These are phyloP conservation scores for Casuarina glauca DNA, from an alignment of 306 rosid species.

Conservation along the genomic window DNA sequence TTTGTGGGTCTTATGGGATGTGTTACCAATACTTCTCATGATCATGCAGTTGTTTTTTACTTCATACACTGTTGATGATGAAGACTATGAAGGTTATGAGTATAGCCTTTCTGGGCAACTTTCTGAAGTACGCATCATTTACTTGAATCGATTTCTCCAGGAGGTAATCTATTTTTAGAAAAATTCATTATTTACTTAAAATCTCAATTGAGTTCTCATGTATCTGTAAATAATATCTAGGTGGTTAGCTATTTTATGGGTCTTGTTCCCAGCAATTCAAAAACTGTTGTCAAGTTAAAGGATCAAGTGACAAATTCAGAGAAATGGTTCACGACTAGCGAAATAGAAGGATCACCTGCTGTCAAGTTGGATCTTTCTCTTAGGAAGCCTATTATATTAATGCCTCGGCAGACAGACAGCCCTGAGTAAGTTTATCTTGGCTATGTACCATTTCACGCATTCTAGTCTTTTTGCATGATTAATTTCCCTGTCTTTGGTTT, in stretches of 20 bases:
- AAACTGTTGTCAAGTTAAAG: slow-evolving; percentile 66
- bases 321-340: slow-evolving; percentile 88
- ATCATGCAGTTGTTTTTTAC: slow-evolving; percentile 75
- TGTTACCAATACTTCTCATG: slow-evolving; percentile 28
- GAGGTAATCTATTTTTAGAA: slow-evolving; percentile 58
- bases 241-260: slow-evolving; percentile 91
- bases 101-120: slow-evolving; percentile 85
- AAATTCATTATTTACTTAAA: slow-evolving; percentile 2
- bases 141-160: slow-evolving; percentile 88
- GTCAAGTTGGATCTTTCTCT: slow-evolving; percentile 91
- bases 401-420: slow-evolving; percentile 91
- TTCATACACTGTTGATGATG: slow-evolving; percentile 75
- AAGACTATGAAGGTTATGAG: slow-evolving; percentile 87
- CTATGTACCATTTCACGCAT: slow-evolving; percentile 15
- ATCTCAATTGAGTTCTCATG: slow-evolving; percentile 9
- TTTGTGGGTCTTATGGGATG: slow-evolving; percentile 19
- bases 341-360: slow-evolving; percentile 96
- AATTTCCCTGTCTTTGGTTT: slow-evolving; percentile 4
- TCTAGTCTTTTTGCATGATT: slow-evolving; percentile 1
- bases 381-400: slow-evolving; percentile 84
- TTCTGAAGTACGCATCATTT: slow-evolving; percentile 94
- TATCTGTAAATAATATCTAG: slow-evolving; percentile 42
- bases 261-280: slow-evolving; percentile 79
- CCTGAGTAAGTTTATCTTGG: slow-evolving; percentile 62
- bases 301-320: slow-evolving; percentile 95